A percentile compares a stretch with the other conserved stretches of the same genome.
Conservation (phyloP, 2,329 filamentous ascomycete species). For the Colletotrichum camelliae region DNA sequence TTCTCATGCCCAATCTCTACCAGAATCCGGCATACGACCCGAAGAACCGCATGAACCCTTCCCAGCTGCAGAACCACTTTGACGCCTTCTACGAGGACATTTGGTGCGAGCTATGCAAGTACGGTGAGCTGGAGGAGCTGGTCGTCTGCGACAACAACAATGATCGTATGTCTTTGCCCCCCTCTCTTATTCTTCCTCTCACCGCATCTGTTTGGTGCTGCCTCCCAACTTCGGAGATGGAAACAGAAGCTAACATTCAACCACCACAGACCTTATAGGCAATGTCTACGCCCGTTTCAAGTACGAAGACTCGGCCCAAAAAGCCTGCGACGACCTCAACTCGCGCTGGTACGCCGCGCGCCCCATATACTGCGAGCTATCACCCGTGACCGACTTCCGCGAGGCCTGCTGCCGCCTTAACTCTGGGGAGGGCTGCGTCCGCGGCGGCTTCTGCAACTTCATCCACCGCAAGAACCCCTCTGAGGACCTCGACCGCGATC, state of each 20-base stretch:
- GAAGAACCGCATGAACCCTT: conserved; percentile 95
- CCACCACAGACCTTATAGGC: conserved; percentile 79
- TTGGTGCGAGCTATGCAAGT: conserved; percentile 99
- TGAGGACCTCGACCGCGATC: conserved; percentile 85
- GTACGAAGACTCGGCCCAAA: conserved; percentile 95
- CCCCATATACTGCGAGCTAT: conserved; percentile 97
- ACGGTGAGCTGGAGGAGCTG: conserved; percentile 95
- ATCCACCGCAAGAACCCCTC: conserved; percentile 97
- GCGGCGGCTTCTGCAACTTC: conserved; percentile 98
- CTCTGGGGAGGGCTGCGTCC: conserved; percentile 91
- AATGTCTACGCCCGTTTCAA: conserved; percentile 99
- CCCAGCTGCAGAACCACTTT: conserved; percentile 98
- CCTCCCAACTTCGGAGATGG: neutral
- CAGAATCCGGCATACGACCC: conserved; percentile 98
- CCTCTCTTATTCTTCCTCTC: conserved; percentile 17
- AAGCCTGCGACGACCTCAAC: conserved; percentile 93
- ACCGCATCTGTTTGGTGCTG: neutral
- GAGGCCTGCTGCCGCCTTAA: conserved; percentile 97
- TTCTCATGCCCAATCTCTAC: conserved; percentile 98
- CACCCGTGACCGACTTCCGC: conserved; percentile 95
- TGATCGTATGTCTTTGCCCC: conserved; percentile 69
- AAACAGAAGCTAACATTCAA: neutral
- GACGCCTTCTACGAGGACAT: conserved; percentile 99
- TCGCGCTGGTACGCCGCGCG: conserved; percentile 95
- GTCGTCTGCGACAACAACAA: conserved; percentile 99